Conservation (phyloP, 257 asterid species). For the Capsicum chinense region DNA sequence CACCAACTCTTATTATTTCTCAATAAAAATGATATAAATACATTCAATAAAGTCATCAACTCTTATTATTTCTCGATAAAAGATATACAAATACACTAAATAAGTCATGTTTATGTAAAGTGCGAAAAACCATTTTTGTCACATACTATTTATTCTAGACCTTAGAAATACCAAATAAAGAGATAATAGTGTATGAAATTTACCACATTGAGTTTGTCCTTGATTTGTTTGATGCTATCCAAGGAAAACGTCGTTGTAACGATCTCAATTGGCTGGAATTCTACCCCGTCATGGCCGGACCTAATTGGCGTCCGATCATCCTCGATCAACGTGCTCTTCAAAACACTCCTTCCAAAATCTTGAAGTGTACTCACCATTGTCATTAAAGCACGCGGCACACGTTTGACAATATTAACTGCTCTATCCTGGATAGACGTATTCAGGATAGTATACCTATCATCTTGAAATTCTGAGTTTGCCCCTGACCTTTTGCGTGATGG, state of each 20-base stretch:
- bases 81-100: too few relatives aligned
- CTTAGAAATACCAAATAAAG: not conserved
- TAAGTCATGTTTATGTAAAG: too few relatives aligned
- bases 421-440: too few relatives aligned
- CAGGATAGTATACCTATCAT: not conserved
- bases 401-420: not conserved
- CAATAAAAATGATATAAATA: too few relatives aligned
- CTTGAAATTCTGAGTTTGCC: not conserved
- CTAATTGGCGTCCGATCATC: constrained; percentile 40
- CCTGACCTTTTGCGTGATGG: constrained; percentile 31
- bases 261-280: constrained; percentile 29
- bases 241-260: constrained; percentile 27
- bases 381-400: not conserved
- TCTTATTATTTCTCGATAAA: too few relatives aligned
- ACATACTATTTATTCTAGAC: too few relatives aligned
- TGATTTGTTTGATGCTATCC: constrained; percentile 40
- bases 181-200: not conserved
- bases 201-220: constrained; percentile 36
- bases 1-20: too few relatives aligned
- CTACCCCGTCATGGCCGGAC: constrained; percentile 34
- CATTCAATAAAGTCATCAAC: too few relatives aligned
- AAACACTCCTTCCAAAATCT: constrained; percentile 37
- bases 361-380: not conserved
- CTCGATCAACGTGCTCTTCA: constrained; percentile 31
- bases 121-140: too few relatives aligned